Conservation (phyloP, 495 filamentous ascomycete species). For the Hypoxylon lenormandii region DNA sequence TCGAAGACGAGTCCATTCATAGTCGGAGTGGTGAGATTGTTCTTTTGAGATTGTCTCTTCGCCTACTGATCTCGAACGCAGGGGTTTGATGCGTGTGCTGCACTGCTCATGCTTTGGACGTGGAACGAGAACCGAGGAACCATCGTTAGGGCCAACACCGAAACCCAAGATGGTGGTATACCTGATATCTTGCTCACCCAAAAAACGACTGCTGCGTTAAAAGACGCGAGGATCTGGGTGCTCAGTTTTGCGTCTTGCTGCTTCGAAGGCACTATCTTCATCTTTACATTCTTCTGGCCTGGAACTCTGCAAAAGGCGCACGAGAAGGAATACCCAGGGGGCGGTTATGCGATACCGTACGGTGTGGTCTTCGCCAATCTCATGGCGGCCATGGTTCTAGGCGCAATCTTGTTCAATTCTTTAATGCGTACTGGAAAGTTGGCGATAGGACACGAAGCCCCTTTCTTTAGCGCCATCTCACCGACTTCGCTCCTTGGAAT, state of each 20-base stretch:
- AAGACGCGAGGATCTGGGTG: slow-evolving; percentile 53
- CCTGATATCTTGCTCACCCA: not conserved
- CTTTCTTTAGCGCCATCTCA: slow-evolving; percentile 9
- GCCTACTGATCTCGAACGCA: slow-evolving; percentile 3
- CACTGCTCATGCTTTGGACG: slow-evolving; percentile 50
- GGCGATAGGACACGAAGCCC: not conserved
- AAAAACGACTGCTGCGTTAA: not conserved
- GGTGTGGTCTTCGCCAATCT: slow-evolving; percentile 63
- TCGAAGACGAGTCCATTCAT: slow-evolving; percentile 63
- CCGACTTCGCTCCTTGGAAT: slow-evolving; percentile 48
- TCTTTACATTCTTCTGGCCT: slow-evolving; percentile 65
- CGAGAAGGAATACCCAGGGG: slow-evolving; percentile 12
- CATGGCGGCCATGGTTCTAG: slow-evolving; percentile 64
- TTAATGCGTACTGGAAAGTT: slow-evolving; percentile 3
- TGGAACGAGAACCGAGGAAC: slow-evolving; percentile 59
- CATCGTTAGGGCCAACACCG: not conserved
- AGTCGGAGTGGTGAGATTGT: slow-evolving; percentile 46
- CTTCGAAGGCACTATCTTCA: slow-evolving; percentile 65
- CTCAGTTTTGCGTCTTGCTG: slow-evolving; percentile 57
- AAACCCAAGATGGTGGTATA: not conserved
- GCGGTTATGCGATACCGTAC: slow-evolving; percentile 48
- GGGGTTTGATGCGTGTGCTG: slow-evolving; percentile 46
- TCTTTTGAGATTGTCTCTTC: slow-evolving; percentile 24
- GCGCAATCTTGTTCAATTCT: slow-evolving; percentile 54
- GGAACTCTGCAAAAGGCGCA: slow-evolving; percentile 56